Conservation (phyloP, 2,329 filamentous ascomycete genomes). For the Rutstroemia sp. region DNA sequence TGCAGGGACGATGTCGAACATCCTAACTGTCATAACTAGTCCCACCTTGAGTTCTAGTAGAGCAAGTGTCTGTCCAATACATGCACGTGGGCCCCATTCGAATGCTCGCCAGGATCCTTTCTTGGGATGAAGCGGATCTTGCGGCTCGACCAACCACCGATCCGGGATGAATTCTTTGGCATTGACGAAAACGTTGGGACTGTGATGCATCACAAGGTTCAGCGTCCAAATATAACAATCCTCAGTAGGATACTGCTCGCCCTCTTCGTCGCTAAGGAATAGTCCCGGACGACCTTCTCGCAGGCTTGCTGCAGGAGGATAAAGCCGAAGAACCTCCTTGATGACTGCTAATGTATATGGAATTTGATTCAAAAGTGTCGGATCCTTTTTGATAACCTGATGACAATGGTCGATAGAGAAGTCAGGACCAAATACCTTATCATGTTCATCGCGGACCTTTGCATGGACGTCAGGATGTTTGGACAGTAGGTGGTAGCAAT, state of each 20-base stretch:
- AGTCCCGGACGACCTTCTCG: constrained; percentile 11
- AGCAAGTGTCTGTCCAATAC: not conserved
- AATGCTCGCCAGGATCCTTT: not conserved
- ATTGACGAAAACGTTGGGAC: not conserved
- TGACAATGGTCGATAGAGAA: not conserved
- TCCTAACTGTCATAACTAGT: constrained; percentile 38
- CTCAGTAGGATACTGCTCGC: constrained; percentile 4
- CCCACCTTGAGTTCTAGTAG: constrained; percentile 41
- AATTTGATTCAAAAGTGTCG: constrained; percentile 9
- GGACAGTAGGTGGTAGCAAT: constrained; percentile 5
- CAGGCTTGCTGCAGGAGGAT: constrained; percentile 7
- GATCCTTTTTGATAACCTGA: constrained; percentile 4
- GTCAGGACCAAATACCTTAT: constrained; percentile 9
- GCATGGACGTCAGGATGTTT: constrained; percentile 9
- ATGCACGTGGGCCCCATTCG: not conserved
- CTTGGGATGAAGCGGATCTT: not conserved
- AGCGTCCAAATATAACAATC: not conserved
- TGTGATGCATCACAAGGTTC: not conserved
- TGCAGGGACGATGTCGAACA: constrained; percentile 17
- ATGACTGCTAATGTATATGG: constrained; percentile 13
- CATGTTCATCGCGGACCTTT: constrained; percentile 14
- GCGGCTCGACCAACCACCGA: not conserved
- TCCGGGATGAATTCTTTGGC: not conserved
- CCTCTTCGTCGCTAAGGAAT: constrained; percentile 2
- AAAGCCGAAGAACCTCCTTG: constrained; percentile 14